Conservation (phyloP, 345 rosid genomes). For the Pugionium cornutum region DNA sequence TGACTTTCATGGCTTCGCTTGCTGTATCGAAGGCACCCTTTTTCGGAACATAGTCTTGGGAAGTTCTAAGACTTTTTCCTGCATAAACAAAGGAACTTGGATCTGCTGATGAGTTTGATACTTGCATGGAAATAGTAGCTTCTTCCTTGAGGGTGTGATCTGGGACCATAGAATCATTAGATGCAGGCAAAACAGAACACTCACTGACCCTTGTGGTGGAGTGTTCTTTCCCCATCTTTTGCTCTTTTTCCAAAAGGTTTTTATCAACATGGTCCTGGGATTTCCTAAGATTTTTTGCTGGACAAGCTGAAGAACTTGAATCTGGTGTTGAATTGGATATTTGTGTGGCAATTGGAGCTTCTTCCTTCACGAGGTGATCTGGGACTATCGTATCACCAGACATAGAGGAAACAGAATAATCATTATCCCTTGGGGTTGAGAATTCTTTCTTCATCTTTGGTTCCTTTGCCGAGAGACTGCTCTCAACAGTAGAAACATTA, state of each 20-base stretch:
- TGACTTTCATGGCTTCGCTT: slow-evolving; percentile 49
- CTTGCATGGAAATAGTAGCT: slow-evolving; percentile 29
- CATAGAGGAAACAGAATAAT: slow-evolving; percentile 27
- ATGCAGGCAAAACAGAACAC: slow-evolving; percentile 29
- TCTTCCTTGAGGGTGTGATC: slow-evolving; percentile 34
- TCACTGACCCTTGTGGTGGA: slow-evolving; percentile 37
- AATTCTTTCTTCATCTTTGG: slow-evolving; percentile 35
- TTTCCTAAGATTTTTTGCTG: slow-evolving; percentile 37
- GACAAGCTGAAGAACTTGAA: slow-evolving; percentile 27
- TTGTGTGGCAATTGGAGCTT: slow-evolving; percentile 25
- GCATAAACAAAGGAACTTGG: slow-evolving; percentile 33
- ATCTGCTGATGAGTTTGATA: slow-evolving; percentile 38
- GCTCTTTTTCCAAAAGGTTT: slow-evolving; percentile 35
- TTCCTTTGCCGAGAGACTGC: slow-evolving; percentile 33
- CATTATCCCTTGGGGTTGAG: slow-evolving; percentile 40
- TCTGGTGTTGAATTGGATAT: slow-evolving; percentile 31
- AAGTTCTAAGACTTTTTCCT: slow-evolving; percentile 36
- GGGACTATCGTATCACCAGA: slow-evolving; percentile 34
- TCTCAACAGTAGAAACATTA: slow-evolving; percentile 26
- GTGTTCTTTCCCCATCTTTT: slow-evolving; percentile 33
- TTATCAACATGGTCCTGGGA: slow-evolving; percentile 49
- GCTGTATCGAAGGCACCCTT: slow-evolving; percentile 42
- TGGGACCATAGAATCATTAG: slow-evolving; percentile 35
- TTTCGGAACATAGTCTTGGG: slow-evolving; percentile 50
- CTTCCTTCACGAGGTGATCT: slow-evolving; percentile 36